Evolutionary conservation across 2,329 filamentous ascomycete species (phyloP).

Genomic region (Periconia sp.): DNA sequence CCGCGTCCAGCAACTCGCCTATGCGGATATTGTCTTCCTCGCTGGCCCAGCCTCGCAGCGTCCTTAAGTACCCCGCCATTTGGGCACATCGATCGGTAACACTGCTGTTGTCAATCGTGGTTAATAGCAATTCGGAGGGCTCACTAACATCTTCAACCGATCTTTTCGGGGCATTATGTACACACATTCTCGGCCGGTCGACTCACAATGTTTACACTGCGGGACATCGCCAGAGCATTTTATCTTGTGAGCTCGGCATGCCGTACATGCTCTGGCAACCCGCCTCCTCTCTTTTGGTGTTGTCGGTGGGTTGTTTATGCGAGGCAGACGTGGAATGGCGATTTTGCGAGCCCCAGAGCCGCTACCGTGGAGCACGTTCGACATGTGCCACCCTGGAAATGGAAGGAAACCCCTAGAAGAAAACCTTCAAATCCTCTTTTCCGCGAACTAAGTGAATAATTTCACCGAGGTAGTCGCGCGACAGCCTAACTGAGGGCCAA

Average conservation of each 20-base stretch:
- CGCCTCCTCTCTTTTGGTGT: slow-evolving; percentile 24
- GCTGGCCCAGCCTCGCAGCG: slow-evolving; percentile 16
- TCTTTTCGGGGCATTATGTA: slow-evolving; percentile 45
- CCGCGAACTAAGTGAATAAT: no score
- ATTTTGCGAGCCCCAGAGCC: slow-evolving; percentile 17
- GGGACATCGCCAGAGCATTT: slow-evolving; percentile 44
- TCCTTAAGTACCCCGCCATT: slow-evolving; percentile 26
- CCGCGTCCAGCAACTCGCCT: slow-evolving; percentile 23
- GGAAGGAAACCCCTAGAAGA: background rate
- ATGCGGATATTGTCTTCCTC: slow-evolving; percentile 26
- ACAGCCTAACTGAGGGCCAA: background rate
- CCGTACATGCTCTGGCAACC: slow-evolving; percentile 33
- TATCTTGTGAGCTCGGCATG: slow-evolving; percentile 44
- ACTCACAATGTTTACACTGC: slow-evolving; percentile 40
- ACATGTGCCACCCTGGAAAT: background rate
- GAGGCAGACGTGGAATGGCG: slow-evolving; percentile 35
- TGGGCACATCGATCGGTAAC: slow-evolving; percentile 32
- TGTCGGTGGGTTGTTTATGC: slow-evolving; percentile 1
- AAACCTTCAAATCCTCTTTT: background rate
- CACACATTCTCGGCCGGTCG: slow-evolving; percentile 35
- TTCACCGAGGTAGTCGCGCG: no score
- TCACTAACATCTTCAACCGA: slow-evolving; percentile 37
- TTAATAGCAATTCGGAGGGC: background rate
- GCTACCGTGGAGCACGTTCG: background rate
- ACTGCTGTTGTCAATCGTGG: slow-evolving; percentile 21